These are phyloP conservation scores for Neurospora sp. DNA, from an alignment of 495 filamentous ascomycete genomes.

Conservation along the genomic window DNA sequence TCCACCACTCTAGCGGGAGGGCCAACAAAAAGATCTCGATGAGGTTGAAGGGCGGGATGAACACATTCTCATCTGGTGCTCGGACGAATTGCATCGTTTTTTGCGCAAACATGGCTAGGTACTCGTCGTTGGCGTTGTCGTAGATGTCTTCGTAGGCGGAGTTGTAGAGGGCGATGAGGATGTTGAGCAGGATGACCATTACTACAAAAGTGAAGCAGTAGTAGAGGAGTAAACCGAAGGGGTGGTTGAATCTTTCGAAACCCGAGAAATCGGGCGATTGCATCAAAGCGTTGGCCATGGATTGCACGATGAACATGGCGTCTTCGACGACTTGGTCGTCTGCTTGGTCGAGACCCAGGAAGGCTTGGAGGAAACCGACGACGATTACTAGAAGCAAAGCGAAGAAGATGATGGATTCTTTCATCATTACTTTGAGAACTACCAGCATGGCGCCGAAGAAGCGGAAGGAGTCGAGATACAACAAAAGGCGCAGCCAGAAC, in stretches of 20 bases:
- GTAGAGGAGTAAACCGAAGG: constrained; percentile 83
- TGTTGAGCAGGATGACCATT: constrained; percentile 84
- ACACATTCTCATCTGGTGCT: constrained; percentile 95
- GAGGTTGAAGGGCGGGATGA: constrained; percentile 90
- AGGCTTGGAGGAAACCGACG: constrained; percentile 87
- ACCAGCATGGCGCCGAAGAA: constrained; percentile 99
- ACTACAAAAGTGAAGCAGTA: constrained; percentile 97
- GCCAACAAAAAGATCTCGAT: constrained; percentile 75
- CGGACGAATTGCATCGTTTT: constrained; percentile 95
- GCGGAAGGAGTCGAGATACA: constrained; percentile 86
- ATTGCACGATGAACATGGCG: constrained; percentile 66
- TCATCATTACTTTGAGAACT: constrained; percentile 98
- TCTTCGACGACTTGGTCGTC: constrained; percentile 51
- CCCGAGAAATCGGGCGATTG: constrained; percentile 81
- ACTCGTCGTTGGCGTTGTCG: constrained; percentile 88
- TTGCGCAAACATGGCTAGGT: constrained; percentile 78
- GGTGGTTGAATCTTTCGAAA: constrained; percentile 65
- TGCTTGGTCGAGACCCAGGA: constrained; percentile 83
- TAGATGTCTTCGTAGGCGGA: constrained; percentile 94
- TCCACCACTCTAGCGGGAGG: constrained; percentile 93
- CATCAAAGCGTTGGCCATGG: constrained; percentile 87
- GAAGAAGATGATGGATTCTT: constrained; percentile 95
- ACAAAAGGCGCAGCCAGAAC: constrained; percentile 90
- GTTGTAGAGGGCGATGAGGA: constrained; percentile 95
- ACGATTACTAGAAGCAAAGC: constrained; percentile 80